These are phyloP conservation scores for Arthroderma uncinatum DNA, from an alignment of 2,329 filamentous ascomycete genomes.

Conservation along the genomic window DNA sequence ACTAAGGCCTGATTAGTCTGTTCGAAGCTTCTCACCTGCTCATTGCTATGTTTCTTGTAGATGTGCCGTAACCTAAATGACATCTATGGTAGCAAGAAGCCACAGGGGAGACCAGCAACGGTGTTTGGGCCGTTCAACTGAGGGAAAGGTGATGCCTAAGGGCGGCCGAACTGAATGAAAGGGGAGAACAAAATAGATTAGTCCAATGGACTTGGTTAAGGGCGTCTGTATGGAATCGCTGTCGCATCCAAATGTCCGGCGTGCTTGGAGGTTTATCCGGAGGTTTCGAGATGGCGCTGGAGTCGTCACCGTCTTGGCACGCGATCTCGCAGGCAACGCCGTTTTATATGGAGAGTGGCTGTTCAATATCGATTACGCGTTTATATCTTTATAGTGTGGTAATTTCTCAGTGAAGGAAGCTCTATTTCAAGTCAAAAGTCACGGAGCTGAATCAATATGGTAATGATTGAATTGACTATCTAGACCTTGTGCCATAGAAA, in stretches of 20 bases:
- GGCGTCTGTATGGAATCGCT: not conserved
- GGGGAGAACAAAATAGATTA: not conserved
- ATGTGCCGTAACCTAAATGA: slow-evolving; percentile 16
- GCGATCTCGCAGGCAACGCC: not conserved
- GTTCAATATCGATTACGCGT: not conserved
- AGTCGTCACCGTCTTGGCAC: slow-evolving; percentile 4
- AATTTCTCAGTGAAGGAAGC: not conserved
- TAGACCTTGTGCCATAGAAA: not conserved
- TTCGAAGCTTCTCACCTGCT: slow-evolving; percentile 42
- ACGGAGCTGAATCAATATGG: not conserved
- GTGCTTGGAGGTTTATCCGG: not conserved
- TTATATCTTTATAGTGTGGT: not conserved
- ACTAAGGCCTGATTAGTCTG: not conserved
- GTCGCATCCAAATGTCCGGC: not conserved
- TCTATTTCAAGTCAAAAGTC: too few relatives aligned
- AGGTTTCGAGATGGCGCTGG: not conserved
- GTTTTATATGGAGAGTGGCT: not conserved
- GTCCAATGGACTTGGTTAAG: not conserved
- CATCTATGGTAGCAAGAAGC: slow-evolving; percentile 9
- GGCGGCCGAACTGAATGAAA: not conserved
- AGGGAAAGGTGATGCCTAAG: too few relatives aligned
- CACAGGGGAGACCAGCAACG: not conserved
- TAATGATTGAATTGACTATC: not conserved
- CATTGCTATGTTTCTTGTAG: slow-evolving; percentile 47
- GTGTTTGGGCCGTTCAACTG: not conserved